These are phyloP conservation scores for Penicillium bovifimosum DNA, from an alignment of 495 filamentous ascomycete species.

Conservation along the genomic window DNA sequence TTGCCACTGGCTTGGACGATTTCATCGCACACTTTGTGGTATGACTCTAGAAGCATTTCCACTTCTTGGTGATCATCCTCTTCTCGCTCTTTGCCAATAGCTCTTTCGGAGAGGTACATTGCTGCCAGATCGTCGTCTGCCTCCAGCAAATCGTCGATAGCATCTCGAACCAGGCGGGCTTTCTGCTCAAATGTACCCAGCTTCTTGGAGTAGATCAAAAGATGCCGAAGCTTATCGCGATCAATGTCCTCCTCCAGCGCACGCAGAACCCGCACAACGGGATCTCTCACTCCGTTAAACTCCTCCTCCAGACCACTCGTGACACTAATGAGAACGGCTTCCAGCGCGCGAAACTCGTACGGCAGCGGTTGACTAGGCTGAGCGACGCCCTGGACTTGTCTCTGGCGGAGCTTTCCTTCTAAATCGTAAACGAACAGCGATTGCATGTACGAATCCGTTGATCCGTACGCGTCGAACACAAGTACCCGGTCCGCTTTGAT, in stretches of 20 bases:
- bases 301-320: constrained; percentile 86
- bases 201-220: constrained; percentile 91
- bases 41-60: constrained; percentile 93
- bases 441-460: constrained; percentile 90
- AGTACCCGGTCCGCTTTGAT: constrained; percentile 93
- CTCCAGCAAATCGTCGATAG: constrained; percentile 94
- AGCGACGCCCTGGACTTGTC: constrained; percentile 34
- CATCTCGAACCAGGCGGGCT: constrained; percentile 86
- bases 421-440: constrained; percentile 95
- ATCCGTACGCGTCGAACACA: constrained; percentile 91
- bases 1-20: constrained; percentile 94
- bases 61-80: constrained; percentile 94
- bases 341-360: constrained; percentile 58
- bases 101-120: constrained; percentile 92
- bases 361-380: constrained; percentile 49
- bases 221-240: constrained; percentile 80
- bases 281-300: constrained; percentile 86
- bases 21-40: constrained; percentile 96
- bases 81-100: constrained; percentile 62
- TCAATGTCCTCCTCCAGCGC: constrained; percentile 97
- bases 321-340: constrained; percentile 55
- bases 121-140: constrained; percentile 91
- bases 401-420: constrained; percentile 58
- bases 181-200: constrained; percentile 97
- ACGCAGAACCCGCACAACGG: constrained; percentile 79